Base-by-base conservation (phyloP, 306 rosid species). In the Dalbergia oliveri region DNA sequence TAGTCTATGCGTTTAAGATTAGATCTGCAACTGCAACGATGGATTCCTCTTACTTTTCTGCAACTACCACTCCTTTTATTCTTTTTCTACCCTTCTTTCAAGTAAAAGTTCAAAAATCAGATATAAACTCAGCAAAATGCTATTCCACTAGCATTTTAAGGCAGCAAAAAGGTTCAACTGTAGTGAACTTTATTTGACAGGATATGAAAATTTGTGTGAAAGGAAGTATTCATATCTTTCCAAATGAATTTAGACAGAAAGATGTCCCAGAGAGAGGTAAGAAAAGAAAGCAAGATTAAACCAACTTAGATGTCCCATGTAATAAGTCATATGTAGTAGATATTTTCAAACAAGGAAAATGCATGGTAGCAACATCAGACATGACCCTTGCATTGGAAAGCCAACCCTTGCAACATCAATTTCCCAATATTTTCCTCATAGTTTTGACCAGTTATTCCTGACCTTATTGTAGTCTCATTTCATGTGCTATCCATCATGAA, bases 361-460 rank as follows among this genome's bases (percentile, higher is more conserved):
- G n/a, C n/a, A n/a, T 11, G n/a, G 67, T 13, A 4, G 18, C 12
- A 11, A 34, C n/a, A 31, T 44, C 45, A 65, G 45, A 51, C 53
- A 41, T 60, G 75, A 72, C 58, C 66, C 51, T 68, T 68, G 45
- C 79, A 10, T 76, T 69, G 82, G 78, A 39, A 69, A 67, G 49
- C 79, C 44, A 69, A 77, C 72, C 41, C 70, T 70, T 19, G 11
- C 49, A 56, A n/a, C n/a, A 16, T 71, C 18, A 37, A 7, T 23
- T 8, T 9, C 21, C 47, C 21, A 15, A 4, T 31, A 37, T 69
- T 14, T 12, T 14, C 5, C 9, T 43, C 37, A 8, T 19, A 33
- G 60, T 74, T 85, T 87, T 89, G 88, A 79, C 85, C 31, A 61
- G 74, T 78, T 81, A 50, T n/a, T 13, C 51, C 49, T 81, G 34